Conservation (phyloP, 1,284 basidiomycete species). For the Rhodotorula glutinis region DNA sequence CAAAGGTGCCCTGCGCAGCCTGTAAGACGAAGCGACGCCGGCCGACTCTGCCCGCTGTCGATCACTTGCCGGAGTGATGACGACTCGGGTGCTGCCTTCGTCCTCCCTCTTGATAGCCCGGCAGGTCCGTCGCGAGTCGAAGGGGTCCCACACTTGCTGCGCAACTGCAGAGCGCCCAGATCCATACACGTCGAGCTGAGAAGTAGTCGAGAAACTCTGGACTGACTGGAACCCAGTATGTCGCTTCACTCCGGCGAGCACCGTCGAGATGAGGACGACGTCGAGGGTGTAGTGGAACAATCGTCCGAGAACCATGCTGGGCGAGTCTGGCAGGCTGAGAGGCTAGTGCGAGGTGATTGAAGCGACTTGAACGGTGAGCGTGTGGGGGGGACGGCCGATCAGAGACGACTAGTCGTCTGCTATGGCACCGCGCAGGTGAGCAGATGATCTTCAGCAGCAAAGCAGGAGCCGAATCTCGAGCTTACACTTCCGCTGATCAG, state of each 20-base stretch:
- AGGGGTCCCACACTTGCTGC: too few species aligned
- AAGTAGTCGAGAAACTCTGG: not conserved
- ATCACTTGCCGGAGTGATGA: too few species aligned
- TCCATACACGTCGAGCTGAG: too few species aligned
- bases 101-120: too few species aligned
- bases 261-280: constrained; percentile 78
- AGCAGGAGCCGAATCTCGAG: not conserved
- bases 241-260: constrained; percentile 85
- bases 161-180: too few species aligned
- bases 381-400: not conserved
- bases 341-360: too few species aligned
- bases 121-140: too few species aligned
- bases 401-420: not conserved
- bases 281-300: constrained; percentile 81
- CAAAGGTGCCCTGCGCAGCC: too few species aligned
- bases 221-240: constrained; percentile 85
- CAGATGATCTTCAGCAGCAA: not conserved
- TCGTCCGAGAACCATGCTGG: constrained; percentile 69
- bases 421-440: not conserved
- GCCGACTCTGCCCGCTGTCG: too few species aligned
- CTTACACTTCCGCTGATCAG: too few species aligned
- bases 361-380: not conserved
- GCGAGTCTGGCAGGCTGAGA: too few species aligned
- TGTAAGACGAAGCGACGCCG: not conserved
- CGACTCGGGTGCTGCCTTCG: too few species aligned